phyloP scores from a whole-genome alignment of 306 rosid genomes.

The Vachellia collinsii region DNA sequence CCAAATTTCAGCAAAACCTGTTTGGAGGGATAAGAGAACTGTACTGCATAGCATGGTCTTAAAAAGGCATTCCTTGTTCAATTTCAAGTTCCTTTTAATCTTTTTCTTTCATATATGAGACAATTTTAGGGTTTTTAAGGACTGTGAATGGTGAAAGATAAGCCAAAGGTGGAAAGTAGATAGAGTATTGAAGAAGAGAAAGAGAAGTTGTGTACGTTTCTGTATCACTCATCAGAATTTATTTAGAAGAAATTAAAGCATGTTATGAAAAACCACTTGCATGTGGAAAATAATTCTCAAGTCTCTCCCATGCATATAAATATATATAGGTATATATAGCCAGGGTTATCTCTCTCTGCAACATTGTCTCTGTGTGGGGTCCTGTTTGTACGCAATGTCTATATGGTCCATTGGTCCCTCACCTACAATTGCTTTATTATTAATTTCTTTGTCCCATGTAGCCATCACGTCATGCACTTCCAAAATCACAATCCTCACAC shows the following conservation, averaged over 20 bases:
- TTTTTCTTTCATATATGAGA: neutral
- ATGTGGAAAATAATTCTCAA: constrained; percentile 33
- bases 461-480: constrained; percentile 50
- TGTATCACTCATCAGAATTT: constrained; percentile 16
- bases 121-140: constrained; percentile 34
- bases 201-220: constrained; percentile 42
- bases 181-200: constrained; percentile 34
- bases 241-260: constrained; percentile 44
- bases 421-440: neutral
- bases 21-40: neutral
- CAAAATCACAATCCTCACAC: constrained; percentile 52
- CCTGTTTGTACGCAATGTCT: constrained; percentile 38
- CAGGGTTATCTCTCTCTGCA: constrained; percentile 60
- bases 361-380: constrained; percentile 64
- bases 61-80: neutral
- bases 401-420: constrained; percentile 79
- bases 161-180: neutral
- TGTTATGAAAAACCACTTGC: constrained; percentile 39
- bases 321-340: no score
- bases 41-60: neutral
- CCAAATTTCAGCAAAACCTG: neutral
- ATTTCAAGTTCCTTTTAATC: neutral
- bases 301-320: constrained; percentile 50
- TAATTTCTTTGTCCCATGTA: constrained; percentile 47
- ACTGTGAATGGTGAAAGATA: constrained; percentile 8